Evolutionary conservation across 148 eudicot genomes (phyloP).

Genomic region (Pouteria glomerata): DNA sequence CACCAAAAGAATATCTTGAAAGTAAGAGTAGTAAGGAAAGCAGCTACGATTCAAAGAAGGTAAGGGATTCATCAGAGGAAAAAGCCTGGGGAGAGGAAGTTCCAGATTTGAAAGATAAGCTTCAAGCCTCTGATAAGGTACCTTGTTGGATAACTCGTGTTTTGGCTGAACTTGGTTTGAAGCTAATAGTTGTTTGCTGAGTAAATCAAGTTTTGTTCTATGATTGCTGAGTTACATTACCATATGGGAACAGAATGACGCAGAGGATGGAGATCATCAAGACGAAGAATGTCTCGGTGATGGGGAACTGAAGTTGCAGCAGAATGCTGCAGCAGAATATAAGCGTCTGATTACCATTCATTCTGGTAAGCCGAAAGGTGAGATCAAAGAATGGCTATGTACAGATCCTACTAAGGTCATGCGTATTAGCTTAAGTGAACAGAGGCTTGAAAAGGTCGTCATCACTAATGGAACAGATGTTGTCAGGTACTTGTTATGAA

Average conservation of each 20-base stretch:
- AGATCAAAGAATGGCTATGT: slow-evolving; percentile 26
- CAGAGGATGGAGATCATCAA: slow-evolving; percentile 9
- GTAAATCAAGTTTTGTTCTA: no score
- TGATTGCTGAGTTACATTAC: not conserved
- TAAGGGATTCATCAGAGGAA: slow-evolving; percentile 27
- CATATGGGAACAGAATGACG: slow-evolving; percentile 2
- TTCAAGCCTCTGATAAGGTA: slow-evolving; percentile 4
- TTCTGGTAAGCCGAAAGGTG: slow-evolving; percentile 34
- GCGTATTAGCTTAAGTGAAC: no score
- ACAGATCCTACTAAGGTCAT: slow-evolving; percentile 10
- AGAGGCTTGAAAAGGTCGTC: no score
- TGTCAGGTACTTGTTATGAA: slow-evolving; percentile 24
- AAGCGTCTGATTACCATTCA: slow-evolving; percentile 42
- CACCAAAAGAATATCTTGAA: slow-evolving; percentile 57
- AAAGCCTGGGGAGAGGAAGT: slow-evolving; percentile 31
- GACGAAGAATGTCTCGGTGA: slow-evolving; percentile 19
- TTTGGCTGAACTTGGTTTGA: not conserved
- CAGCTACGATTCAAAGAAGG: slow-evolving; percentile 11
- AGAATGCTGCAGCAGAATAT: slow-evolving; percentile 30
- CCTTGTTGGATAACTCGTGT: not conserved
- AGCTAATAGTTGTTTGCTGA: no score
- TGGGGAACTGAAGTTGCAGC: slow-evolving; percentile 10
- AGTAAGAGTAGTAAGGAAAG: slow-evolving; percentile 17
- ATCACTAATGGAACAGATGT: slow-evolving; percentile 33
- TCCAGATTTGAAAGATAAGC: slow-evolving; percentile 1